Evolutionary conservation across 2,329 filamentous ascomycete species (phyloP), one percentile per base, ranked within the genome.

Genomic region (Aspergillus piperis): DNA sequence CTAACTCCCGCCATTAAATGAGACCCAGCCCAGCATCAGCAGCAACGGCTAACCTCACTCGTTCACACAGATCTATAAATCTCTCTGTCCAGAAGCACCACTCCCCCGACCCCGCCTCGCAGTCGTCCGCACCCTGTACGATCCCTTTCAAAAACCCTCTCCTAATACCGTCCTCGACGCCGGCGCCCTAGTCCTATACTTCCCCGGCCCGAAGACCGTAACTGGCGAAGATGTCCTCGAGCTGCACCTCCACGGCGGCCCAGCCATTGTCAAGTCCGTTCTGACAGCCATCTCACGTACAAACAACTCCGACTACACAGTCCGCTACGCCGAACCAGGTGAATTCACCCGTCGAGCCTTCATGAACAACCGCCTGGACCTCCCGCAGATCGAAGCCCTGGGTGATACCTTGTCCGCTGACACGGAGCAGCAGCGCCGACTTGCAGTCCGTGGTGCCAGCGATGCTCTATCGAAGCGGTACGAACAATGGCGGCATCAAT

Each of bases 331-430:
- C 2, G 94, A 97, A 71, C 90, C 95, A 0, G 95, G 95, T 58
- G 95, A 99, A 73, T 99, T 99, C 75, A 99, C 95, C 3, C 88
- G 89, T 62, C 88, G 95, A 39, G 93, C 95, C 5, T 99, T 99
- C 71, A 83, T 93, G 72, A 95, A 97, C 73, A 83, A 89, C 68
- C 86, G 92, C 1, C 84, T 99, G 4, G 90, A 96, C 69, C 84
- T 99, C 1, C 90, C 92, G 2, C 93, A 99, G 76, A 90, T 88
- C 50, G 86, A 89, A 72, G 85, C 86, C 0, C 74, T 89, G 1
- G 84, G 86, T 1, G 86, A 87, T 70, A 84, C 82, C 0, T 75
- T 89, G 6, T 78, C 84, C 3, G 86, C 86, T 0, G 80, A 95
- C 68, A 99, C 95, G 0, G 95, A 98, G 76, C 92, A 96, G 73